These are phyloP conservation scores for Escovopsis sp. DNA, from an alignment of 2,329 filamentous ascomycete species.

Conservation along the genomic window DNA sequence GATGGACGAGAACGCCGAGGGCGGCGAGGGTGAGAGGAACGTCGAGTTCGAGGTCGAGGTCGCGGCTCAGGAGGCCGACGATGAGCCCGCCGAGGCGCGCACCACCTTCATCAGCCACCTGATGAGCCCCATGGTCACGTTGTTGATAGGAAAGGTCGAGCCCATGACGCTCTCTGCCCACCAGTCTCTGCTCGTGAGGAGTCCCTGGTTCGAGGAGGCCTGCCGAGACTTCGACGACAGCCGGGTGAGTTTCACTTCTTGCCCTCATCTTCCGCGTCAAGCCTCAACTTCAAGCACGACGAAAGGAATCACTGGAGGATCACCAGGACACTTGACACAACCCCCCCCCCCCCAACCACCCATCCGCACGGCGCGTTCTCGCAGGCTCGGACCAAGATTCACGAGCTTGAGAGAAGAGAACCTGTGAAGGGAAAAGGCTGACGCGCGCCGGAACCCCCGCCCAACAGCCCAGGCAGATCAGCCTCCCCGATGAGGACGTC, in stretches of 20 bases:
- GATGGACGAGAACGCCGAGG: conserved; percentile 22
- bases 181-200: conserved; percentile 58
- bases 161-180: conserved; percentile 61
- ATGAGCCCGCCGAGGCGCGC: conserved; percentile 16
- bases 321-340: no score
- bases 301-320: no score
- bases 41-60: conserved; percentile 14
- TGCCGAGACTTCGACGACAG: conserved; percentile 48
- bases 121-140: conserved; percentile 52
- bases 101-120: conserved; percentile 44
- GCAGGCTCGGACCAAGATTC: no score
- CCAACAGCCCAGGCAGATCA: conserved; percentile 45
- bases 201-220: conserved; percentile 56
- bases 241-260: conserved; percentile 42
- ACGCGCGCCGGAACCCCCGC: neutral
- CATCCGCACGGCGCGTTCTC: no score
- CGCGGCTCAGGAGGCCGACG: conserved; percentile 16
- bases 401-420: neutral
- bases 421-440: neutral
- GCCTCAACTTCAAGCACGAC: no score
- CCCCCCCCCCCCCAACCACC: no score
- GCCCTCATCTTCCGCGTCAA: no score
- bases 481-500: conserved; percentile 34
- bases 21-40: conserved; percentile 17
- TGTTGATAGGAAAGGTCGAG: conserved; percentile 49